Evolutionary conservation across 1,284 basidiomycete species (phyloP).

Genomic region (Cryptococcus sp.): DNA sequence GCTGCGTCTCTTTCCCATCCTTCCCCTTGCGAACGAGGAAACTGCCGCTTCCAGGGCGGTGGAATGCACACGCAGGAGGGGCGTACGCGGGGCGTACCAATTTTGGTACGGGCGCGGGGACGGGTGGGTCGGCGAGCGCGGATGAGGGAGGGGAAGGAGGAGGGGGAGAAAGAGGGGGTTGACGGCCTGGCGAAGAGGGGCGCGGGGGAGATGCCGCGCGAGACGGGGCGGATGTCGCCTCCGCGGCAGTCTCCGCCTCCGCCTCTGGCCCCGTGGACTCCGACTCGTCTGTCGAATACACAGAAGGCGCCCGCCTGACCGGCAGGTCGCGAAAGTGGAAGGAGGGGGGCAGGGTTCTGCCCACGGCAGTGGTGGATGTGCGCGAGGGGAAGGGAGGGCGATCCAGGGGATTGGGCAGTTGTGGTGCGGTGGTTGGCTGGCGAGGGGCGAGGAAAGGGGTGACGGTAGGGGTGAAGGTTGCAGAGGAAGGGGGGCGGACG

Average conservation of each 20-base stretch:
- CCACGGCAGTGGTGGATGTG: no score
- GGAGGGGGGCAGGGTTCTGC: constrained; percentile 17
- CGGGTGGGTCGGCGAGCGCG: constrained; percentile 4
- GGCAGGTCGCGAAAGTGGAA: constrained; percentile 29
- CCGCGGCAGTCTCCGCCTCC: background rate
- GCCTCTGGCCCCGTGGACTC: background rate
- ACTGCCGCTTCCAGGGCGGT: constrained; percentile 31
- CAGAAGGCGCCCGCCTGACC: constrained; percentile 4
- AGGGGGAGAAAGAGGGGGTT: background rate
- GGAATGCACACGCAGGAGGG: constrained; percentile 24
- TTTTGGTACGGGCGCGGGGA: background rate
- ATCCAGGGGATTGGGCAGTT: constrained; percentile 16
- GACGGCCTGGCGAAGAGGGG: background rate
- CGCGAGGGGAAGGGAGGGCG: constrained; percentile 15
- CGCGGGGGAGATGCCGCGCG: background rate
- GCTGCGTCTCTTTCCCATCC: constrained; percentile 28
- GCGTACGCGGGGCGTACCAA: constrained; percentile 21
- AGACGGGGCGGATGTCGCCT: no score
- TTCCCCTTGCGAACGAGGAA: constrained; percentile 27
- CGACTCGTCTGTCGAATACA: background rate
- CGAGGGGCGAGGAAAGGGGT: constrained; percentile 23
- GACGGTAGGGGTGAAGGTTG: background rate
- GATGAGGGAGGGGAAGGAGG: constrained; percentile 12
- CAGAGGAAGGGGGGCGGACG: constrained; percentile 26
- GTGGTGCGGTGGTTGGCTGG: constrained; percentile 8